Evolutionary conservation across 2,329 filamentous ascomycete species (phyloP).

Genomic region (Pestalotiopsis sp.): DNA sequence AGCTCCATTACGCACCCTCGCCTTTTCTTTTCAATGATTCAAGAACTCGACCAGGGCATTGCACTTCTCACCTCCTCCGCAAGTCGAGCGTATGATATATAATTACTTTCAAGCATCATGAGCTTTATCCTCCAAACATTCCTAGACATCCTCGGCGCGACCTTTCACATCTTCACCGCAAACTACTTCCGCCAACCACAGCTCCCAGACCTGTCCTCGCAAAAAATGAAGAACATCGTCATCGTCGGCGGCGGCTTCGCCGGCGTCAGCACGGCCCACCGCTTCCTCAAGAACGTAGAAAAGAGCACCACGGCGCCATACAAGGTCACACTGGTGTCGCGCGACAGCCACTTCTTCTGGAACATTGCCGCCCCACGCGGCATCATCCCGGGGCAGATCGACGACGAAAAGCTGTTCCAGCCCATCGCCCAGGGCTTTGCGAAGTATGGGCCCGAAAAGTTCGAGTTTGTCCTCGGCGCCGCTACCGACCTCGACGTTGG

Average conservation of each 20-base stretch:
- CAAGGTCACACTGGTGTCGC: slow-evolving; percentile 20
- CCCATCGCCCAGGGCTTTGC: slow-evolving; percentile 20
- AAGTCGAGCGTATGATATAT: background rate
- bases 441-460: slow-evolving; percentile 15
- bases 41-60: background rate
- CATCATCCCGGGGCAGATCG: slow-evolving; percentile 19
- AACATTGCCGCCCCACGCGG: slow-evolving; percentile 22
- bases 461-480: slow-evolving; percentile 19
- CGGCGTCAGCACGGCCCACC: slow-evolving; percentile 32
- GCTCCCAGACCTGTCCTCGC: background rate
- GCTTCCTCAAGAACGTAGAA: slow-evolving; percentile 28
- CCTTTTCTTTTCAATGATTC: background rate
- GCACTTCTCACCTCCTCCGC: background rate
- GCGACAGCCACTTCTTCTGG: slow-evolving; percentile 25
- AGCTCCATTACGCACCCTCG: background rate
- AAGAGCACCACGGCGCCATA: slow-evolving; percentile 37
- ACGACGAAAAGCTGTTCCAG: slow-evolving; percentile 22
- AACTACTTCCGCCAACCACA: background rate
- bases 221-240: slow-evolving; percentile 29
- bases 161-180: background rate
- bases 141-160: background rate
- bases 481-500: slow-evolving; percentile 23
- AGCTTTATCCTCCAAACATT: background rate
- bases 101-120: background rate
- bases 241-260: slow-evolving; percentile 34